A percentile compares a stretch with the other conserved stretches of the same genome.
These are phyloP conservation scores for Juncus effusus DNA, from an alignment of 176 grass and related monocot species.

Conservation along the genomic window DNA sequence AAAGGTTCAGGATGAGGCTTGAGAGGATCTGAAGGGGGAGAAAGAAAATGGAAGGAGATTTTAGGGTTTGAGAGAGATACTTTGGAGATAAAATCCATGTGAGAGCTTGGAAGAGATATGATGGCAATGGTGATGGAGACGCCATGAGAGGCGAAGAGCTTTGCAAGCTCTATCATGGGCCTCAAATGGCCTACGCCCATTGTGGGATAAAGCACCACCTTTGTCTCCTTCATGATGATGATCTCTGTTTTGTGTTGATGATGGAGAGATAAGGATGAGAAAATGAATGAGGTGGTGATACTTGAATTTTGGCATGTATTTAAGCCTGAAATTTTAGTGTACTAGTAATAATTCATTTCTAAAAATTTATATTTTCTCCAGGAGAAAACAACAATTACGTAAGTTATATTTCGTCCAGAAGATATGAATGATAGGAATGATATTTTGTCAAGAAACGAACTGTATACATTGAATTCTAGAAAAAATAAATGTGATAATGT, in stretches of 20 bases:
- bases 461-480: too few species aligned
- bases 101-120: slow-evolving; percentile 14
- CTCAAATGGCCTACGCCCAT: slow-evolving; percentile 52
- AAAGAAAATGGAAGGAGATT: slow-evolving; percentile 42
- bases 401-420: too few species aligned
- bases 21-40: slow-evolving; percentile 14
- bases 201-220: slow-evolving; percentile 40
- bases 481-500: too few species aligned
- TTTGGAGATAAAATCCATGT: slow-evolving; percentile 12
- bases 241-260: too few species aligned
- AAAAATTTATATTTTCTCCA: too few species aligned
- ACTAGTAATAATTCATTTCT: too few species aligned
- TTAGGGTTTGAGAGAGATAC: slow-evolving; percentile 29
- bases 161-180: slow-evolving; percentile 59
- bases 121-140: slow-evolving; percentile 36
- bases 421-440: too few species aligned
- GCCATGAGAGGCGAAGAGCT: slow-evolving; percentile 35
- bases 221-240: slow-evolving; percentile 1
- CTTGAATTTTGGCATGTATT: background rate
- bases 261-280: background rate
- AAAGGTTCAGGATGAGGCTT: slow-evolving; percentile 19
- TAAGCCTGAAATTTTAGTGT: too few species aligned
- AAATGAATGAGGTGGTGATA: background rate
- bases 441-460: too few species aligned
- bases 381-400: background rate